A percentile compares a stretch with the other conserved stretches of the same genome.
Evolutionary conservation across 2,329 filamentous ascomycete species (phyloP).

Genomic region (Ceratocystis alfenasii): DNA sequence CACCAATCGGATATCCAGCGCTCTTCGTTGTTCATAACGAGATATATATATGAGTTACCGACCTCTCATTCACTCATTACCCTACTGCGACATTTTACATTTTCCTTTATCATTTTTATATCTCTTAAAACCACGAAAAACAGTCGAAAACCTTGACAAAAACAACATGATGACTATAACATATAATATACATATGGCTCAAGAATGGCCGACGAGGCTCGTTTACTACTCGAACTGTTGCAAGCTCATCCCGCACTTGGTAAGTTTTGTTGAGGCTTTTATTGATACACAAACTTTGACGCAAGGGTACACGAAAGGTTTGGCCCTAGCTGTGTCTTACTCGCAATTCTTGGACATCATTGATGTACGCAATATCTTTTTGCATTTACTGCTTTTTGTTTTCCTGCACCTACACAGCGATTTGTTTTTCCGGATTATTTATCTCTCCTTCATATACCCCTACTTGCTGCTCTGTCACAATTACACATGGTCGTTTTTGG

Average conservation of each 20-base stretch:
- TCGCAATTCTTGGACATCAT: not conserved
- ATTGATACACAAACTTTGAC: not conserved
- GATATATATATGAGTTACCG: constrained; percentile 22
- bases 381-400: not conserved
- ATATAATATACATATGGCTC: constrained; percentile 13
- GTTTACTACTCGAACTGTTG: not conserved
- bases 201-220: constrained; percentile 2
- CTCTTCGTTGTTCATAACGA: too few species aligned
- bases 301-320: not conserved
- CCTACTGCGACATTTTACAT: constrained; percentile 20
- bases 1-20: constrained; percentile 21
- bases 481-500: not conserved
- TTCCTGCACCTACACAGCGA: not conserved
- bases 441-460: constrained; percentile 11
- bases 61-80: constrained; percentile 29
- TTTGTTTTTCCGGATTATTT: not conserved
- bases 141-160: constrained; percentile 19
- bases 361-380: not conserved
- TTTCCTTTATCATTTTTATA: constrained; percentile 25
- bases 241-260: not conserved
- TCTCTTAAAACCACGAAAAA: constrained; percentile 20
- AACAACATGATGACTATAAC: not conserved
- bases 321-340: not conserved
- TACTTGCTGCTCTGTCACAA: not conserved
- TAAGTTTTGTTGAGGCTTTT: not conserved